phyloP scores from a whole-genome alignment of 345 rosid genomes.

The Bruguiera parviflora region DNA sequence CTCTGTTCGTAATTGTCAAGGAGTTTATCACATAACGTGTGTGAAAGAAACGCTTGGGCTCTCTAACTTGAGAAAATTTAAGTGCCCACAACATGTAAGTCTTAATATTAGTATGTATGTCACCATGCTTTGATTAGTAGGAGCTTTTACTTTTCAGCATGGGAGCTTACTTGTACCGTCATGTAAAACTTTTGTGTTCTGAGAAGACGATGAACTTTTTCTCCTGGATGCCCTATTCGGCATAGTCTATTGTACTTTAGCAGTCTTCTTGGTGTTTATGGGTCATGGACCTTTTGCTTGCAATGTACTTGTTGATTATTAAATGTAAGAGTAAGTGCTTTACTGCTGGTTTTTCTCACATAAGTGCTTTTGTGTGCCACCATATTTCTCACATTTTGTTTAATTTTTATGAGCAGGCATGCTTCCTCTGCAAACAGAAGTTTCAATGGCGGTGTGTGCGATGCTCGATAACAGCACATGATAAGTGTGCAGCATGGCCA shows the following conservation, averaged over 20 bases:
- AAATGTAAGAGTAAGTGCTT: too few relatives aligned
- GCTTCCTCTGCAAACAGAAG: constrained; percentile 72
- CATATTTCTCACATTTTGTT: too few relatives aligned
- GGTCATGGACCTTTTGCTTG: background rate
- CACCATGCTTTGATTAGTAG: constrained; percentile 7
- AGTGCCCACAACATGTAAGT: constrained; percentile 90
- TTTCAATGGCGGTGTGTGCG: constrained; percentile 67
- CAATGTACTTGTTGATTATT: background rate
- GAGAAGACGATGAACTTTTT: too few relatives aligned
- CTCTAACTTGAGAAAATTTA: constrained; percentile 48
- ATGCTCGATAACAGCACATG: constrained; percentile 71
- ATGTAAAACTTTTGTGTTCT: background rate
- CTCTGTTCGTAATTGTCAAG: constrained; percentile 60
- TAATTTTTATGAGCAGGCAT: constrained; percentile 46
- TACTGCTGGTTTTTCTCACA: too few relatives aligned
- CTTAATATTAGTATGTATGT: constrained; percentile 9
- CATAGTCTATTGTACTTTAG: too few relatives aligned
- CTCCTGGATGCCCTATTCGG: too few relatives aligned
- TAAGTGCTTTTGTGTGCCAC: too few relatives aligned
- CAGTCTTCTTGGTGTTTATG: too few relatives aligned
- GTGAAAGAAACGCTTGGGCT: constrained; percentile 41
- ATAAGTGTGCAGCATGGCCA: constrained; percentile 83
- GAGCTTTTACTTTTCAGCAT: background rate
- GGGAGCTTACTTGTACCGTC: background rate
- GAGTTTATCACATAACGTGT: constrained; percentile 59